These are phyloP conservation scores for Rutidosis leptorrhynchoides DNA, from an alignment of 129 eudicot species.

Conservation along the genomic window DNA sequence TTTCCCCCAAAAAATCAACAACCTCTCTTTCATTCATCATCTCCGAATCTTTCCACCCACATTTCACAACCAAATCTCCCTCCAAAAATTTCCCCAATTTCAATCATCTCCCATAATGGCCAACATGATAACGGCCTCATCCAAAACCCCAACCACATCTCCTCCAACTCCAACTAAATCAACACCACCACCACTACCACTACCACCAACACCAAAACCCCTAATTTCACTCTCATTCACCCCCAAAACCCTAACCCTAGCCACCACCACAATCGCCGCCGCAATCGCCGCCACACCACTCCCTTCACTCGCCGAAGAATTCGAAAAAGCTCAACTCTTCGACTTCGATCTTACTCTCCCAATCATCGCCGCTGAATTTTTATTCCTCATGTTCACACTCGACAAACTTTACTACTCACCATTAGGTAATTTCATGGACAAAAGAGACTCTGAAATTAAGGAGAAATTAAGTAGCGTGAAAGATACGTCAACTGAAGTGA, in stretches of 20 bases:
- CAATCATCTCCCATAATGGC: slow-evolving; percentile 48
- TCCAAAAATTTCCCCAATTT: too few relatives aligned
- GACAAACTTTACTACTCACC: slow-evolving; percentile 89
- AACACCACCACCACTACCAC: slow-evolving; percentile 30
- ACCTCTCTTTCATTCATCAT: neutral
- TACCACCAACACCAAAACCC: slow-evolving; percentile 29
- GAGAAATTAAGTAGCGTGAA: slow-evolving; percentile 64
- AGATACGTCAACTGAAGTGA: slow-evolving; percentile 73
- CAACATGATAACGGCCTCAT: slow-evolving; percentile 71
- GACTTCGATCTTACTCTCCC: slow-evolving; percentile 91
- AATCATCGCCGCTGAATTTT: slow-evolving; percentile 67
- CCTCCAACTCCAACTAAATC: slow-evolving; percentile 38
- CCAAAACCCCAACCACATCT: slow-evolving; percentile 66
- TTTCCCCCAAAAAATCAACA: slow-evolving; percentile 2
- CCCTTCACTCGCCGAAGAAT: slow-evolving; percentile 75
- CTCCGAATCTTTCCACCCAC: slow-evolving; percentile 10
- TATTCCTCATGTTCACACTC: slow-evolving; percentile 72
- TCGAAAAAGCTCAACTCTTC: slow-evolving; percentile 86
- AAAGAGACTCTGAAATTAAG: slow-evolving; percentile 58
- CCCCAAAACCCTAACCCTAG: slow-evolving; percentile 35
- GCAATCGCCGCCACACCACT: slow-evolving; percentile 54
- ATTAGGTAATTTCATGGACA: slow-evolving; percentile 80
- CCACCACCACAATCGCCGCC: slow-evolving; percentile 29
- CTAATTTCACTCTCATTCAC: slow-evolving; percentile 15
- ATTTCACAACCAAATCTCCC: slow-evolving; percentile 17